phyloP scores from a whole-genome alignment of 805 yeast species.

The Wickerhamiella dianesei region DNA sequence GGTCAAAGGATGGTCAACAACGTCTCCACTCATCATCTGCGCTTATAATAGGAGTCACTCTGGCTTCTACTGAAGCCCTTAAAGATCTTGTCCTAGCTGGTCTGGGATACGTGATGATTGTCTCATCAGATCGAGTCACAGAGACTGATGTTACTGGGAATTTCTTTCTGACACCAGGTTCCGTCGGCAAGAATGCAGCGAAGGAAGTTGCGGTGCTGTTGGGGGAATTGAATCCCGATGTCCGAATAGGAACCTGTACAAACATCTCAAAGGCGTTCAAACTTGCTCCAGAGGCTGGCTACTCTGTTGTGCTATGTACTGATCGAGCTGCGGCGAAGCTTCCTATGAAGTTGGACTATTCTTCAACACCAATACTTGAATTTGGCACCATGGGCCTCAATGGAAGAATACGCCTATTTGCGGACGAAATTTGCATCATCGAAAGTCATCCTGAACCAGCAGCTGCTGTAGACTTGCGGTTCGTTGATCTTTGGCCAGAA shows the following conservation, averaged over 20 bases:
- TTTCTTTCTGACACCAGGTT: constrained; percentile 48
- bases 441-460: constrained; percentile 55
- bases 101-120: constrained; percentile 45
- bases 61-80: constrained; percentile 45
- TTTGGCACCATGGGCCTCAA: constrained; percentile 49
- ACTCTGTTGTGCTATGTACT: background rate
- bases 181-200: constrained; percentile 40
- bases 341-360: background rate
- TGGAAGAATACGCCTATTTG: constrained; percentile 41
- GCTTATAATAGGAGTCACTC: constrained; percentile 44
- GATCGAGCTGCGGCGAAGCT: background rate
- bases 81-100: constrained; percentile 86
- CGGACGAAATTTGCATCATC: constrained; percentile 49
- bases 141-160: constrained; percentile 38
- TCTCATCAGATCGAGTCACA: constrained; percentile 36
- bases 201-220: constrained; percentile 30
- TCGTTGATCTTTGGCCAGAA: constrained; percentile 63
- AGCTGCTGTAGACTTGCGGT: constrained; percentile 45
- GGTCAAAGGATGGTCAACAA: constrained; percentile 71
- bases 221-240: constrained; percentile 49
- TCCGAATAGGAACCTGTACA: constrained; percentile 25
- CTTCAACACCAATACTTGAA: constrained; percentile 33
- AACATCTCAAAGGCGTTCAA: background rate
- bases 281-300: background rate
- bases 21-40: constrained; percentile 44